Conservation (phyloP, 768 basidiomycete genomes). For the Calvatia gigantea region DNA sequence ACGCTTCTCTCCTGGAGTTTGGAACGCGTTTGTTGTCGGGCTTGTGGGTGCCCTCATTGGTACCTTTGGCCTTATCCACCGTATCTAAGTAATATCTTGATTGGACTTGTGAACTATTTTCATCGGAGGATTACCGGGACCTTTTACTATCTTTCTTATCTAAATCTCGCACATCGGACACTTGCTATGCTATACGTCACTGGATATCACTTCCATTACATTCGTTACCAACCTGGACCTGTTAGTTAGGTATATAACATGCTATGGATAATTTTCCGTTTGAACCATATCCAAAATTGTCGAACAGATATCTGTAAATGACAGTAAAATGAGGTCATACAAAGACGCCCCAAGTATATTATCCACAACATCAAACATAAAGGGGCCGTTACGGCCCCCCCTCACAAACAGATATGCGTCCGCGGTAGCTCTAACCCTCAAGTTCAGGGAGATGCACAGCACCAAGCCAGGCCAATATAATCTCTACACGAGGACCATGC, state of each 20-base stretch:
- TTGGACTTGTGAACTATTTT: background rate
- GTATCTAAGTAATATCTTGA: slow-evolving; percentile 12
- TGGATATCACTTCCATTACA: slow-evolving; percentile 5
- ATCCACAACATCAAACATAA: background rate
- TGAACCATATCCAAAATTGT: background rate
- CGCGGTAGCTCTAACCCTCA: slow-evolving; percentile 37
- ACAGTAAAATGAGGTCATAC: background rate
- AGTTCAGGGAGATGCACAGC: slow-evolving; percentile 78
- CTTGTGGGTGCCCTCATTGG: slow-evolving; percentile 35
- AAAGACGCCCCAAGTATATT: background rate
- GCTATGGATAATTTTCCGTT: background rate
- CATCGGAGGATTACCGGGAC: background rate
- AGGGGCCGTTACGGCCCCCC: background rate
- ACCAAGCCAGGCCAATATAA: slow-evolving; percentile 81
- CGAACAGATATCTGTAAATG: background rate
- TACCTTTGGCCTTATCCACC: slow-evolving; percentile 21
- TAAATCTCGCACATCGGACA: background rate
- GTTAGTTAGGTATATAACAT: slow-evolving; percentile 1
- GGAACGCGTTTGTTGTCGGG: slow-evolving; percentile 32
- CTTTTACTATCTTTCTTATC: background rate
- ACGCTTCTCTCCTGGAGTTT: slow-evolving; percentile 27
- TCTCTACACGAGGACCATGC: slow-evolving; percentile 83
- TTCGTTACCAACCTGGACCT: slow-evolving; percentile 6
- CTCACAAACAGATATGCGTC: no score
- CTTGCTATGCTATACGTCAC: background rate